Conservation (phyloP, 306 rosid genomes). For the Lotus japonicus region DNA sequence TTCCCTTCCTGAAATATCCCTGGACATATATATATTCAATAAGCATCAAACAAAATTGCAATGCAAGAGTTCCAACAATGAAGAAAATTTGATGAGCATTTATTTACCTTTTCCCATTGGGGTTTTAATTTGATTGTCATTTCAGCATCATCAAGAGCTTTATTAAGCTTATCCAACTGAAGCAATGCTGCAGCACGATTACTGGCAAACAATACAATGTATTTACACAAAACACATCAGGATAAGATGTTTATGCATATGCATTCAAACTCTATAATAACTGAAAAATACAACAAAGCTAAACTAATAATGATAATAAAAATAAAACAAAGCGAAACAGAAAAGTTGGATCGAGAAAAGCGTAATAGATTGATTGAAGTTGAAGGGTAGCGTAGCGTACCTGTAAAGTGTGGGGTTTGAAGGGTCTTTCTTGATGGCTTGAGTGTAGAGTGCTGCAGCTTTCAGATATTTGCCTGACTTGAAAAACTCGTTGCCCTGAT, state of each 20-base stretch:
- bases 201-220: slow-evolving; percentile 43
- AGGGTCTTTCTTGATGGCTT: slow-evolving; percentile 92
- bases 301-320: not conserved
- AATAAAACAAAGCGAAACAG: not conserved
- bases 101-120: slow-evolving; percentile 96
- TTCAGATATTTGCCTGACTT: slow-evolving; percentile 86
- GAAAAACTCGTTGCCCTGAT: slow-evolving; percentile 84
- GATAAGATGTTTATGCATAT: not conserved
- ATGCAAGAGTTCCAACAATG: slow-evolving; percentile 16
- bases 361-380: no score
- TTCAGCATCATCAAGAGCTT: slow-evolving; percentile 97
- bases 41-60: not conserved
- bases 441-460: slow-evolving; percentile 96
- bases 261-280: not conserved
- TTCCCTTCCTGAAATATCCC: slow-evolving; percentile 97
- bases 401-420: slow-evolving; percentile 83
- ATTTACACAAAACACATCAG: slow-evolving; percentile 22
- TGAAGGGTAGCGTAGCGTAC: slow-evolving; percentile 42
- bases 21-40: slow-evolving; percentile 43
- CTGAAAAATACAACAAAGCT: not conserved
- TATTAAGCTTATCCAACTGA: slow-evolving; percentile 83
- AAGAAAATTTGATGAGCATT: not conserved
- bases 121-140: slow-evolving; percentile 80
- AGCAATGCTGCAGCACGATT: slow-evolving; percentile 98
- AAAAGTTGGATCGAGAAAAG: slow-evolving; percentile 18